phyloP scores from a whole-genome alignment of 2,329 filamentous ascomycete species.

The Botrytis cinerea region DNA sequence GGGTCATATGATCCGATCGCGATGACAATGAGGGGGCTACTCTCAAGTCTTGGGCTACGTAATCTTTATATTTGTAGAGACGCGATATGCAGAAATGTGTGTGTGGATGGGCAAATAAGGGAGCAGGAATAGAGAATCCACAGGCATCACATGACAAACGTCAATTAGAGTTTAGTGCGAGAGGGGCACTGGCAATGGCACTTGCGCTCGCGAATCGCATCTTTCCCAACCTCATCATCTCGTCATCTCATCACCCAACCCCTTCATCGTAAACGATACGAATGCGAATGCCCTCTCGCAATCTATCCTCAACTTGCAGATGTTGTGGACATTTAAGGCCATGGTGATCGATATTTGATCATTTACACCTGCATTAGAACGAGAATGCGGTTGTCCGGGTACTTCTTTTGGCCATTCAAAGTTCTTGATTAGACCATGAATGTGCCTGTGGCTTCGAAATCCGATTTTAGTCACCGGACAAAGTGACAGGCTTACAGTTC shows the following conservation, averaged over 20 bases:
- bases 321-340: not conserved
- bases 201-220: not conserved
- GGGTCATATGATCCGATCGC: not conserved
- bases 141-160: not conserved
- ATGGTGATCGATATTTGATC: conserved; percentile 13
- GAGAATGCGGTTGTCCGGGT: not conserved
- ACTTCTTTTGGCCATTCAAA: conserved; percentile 11
- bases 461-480: conserved; percentile 17
- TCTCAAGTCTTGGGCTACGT: not conserved
- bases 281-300: not conserved
- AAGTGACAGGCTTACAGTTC: not conserved
- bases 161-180: not conserved
- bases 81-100: not conserved
- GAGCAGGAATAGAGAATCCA: not conserved
- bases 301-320: not conserved
- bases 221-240: not conserved
- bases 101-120: not conserved
- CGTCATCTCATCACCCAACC: not conserved
- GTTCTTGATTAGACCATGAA: not conserved
- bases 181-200: not conserved
- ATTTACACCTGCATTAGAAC: conserved; percentile 20
- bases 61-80: not conserved
- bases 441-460: conserved; percentile 16
- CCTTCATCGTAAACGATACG: not conserved
- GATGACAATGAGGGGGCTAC: not conserved